These are phyloP conservation scores for Fusarium staphyleae DNA, from an alignment of 2,329 filamentous ascomycete genomes.

Conservation along the genomic window DNA sequence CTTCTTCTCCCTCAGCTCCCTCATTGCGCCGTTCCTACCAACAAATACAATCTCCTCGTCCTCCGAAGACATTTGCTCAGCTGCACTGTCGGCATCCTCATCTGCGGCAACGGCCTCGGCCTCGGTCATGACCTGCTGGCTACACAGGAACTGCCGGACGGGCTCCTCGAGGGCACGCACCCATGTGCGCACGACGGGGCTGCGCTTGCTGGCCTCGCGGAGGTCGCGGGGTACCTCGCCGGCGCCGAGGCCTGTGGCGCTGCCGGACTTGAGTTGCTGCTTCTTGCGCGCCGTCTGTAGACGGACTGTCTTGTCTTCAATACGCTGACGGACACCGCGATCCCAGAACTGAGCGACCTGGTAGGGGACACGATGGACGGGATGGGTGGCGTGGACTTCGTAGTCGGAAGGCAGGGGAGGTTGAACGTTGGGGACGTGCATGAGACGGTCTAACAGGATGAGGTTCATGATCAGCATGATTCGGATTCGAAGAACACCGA, in stretches of 20 bases:
- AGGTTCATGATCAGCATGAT: conserved; percentile 25
- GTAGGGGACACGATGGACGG: conserved; percentile 81
- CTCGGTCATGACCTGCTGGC: conserved; percentile 43
- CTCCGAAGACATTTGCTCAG: conserved; percentile 54
- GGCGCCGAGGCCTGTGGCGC: conserved; percentile 53
- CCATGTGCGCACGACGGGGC: conserved; percentile 78
- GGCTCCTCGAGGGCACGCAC: conserved; percentile 86
- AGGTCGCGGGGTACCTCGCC: conserved; percentile 80
- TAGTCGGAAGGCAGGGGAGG: conserved; percentile 85
- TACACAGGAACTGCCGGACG: conserved; percentile 76
- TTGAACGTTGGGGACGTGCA: conserved; percentile 85
- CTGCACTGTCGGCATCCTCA: conserved; percentile 42
- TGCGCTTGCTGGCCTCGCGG: conserved; percentile 79
- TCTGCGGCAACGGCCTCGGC: conserved; percentile 18
- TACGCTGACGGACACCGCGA: conserved; percentile 56
- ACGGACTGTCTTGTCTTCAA: conserved; percentile 54
- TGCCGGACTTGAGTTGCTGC: conserved; percentile 52
- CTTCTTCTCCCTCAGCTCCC: conserved; percentile 47
- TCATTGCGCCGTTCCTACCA: conserved; percentile 70
- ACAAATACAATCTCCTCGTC: conserved; percentile 95
- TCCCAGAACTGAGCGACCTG: conserved; percentile 90
- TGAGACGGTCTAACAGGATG: conserved; percentile 71
- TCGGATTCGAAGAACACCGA: background rate
- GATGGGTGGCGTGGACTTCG: conserved; percentile 82
- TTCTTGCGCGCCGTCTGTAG: conserved; percentile 54